A percentile compares a stretch with the other conserved stretches of the same genome.
These are phyloP conservation scores for Nigrograna mackinnonii DNA, from an alignment of 2,329 filamentous ascomycete genomes.

Conservation along the genomic window DNA sequence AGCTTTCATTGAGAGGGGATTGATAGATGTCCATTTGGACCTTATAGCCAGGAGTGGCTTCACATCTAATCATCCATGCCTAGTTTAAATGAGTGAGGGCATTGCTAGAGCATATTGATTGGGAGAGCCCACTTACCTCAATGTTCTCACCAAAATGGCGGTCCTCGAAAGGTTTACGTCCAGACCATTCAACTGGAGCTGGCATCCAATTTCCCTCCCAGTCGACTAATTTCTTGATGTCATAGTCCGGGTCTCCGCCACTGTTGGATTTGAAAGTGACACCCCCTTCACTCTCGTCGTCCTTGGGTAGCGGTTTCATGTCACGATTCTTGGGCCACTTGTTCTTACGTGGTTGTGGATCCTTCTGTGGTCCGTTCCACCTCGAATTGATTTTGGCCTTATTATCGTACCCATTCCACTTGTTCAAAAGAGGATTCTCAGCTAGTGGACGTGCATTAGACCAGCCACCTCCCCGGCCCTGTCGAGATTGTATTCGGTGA, in stretches of 20 bases:
- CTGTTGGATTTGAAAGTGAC: slow-evolving; percentile 26
- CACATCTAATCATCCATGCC: slow-evolving; percentile 29
- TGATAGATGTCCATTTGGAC: slow-evolving; percentile 11
- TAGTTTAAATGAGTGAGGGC: no score
- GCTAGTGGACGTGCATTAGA: no score
- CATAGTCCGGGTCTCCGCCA: slow-evolving; percentile 35
- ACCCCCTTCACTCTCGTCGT: slow-evolving; percentile 25
- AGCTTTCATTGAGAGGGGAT: no score
- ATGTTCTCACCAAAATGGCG: slow-evolving; percentile 37
- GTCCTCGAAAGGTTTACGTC: slow-evolving; percentile 29
- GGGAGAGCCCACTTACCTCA: slow-evolving; percentile 17
- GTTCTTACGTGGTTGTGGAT: not conserved
- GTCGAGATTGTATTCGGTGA: no score
- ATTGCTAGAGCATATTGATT: no score
- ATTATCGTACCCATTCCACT: no score
- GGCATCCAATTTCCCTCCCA: slow-evolving; percentile 53
- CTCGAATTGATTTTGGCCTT: no score
- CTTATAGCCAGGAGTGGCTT: slow-evolving; percentile 6
- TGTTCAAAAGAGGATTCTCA: no score
- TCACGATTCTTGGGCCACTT: slow-evolving; percentile 15
- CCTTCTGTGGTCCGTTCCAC: not conserved
- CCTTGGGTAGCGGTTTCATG: slow-evolving; percentile 21
- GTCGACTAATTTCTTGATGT: slow-evolving; percentile 42
- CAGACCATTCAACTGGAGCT: slow-evolving; percentile 52
- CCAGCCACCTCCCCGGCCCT: no score